phyloP scores from a whole-genome alignment of 345 rosid species.

The Mercurialis annua region DNA sequence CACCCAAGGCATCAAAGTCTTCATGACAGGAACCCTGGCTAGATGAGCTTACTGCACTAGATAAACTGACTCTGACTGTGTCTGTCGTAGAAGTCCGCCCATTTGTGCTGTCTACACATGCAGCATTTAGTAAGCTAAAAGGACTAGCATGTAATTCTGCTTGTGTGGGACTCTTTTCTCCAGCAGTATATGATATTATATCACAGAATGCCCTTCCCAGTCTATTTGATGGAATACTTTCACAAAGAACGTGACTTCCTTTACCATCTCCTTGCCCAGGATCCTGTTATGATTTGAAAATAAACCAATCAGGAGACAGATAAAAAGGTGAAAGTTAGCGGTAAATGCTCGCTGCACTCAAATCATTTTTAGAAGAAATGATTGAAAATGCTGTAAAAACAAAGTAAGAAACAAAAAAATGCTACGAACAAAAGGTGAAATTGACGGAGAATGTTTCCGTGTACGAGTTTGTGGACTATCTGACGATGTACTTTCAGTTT shows the following conservation, averaged over 20 bases:
- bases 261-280: slow-evolving; percentile 35
- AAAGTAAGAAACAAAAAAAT: slow-evolving; percentile 15
- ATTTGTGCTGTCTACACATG: slow-evolving; percentile 41
- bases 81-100: slow-evolving; percentile 58
- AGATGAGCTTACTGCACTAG: slow-evolving; percentile 78
- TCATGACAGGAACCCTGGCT: slow-evolving; percentile 81
- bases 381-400: not conserved
- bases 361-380: not conserved
- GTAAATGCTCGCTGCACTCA: not conserved
- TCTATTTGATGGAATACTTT: slow-evolving; percentile 42
- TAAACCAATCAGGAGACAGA: not conserved
- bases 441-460: slow-evolving; percentile 46
- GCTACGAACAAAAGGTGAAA: slow-evolving; percentile 51
- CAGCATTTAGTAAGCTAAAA: slow-evolving; percentile 27
- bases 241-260: slow-evolving; percentile 41
- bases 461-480: slow-evolving; percentile 46
- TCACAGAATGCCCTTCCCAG: slow-evolving; percentile 71
- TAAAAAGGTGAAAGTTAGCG: not conserved
- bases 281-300: slow-evolving; percentile 41
- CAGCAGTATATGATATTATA: slow-evolving; percentile 59
- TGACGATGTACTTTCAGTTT: slow-evolving; percentile 40
- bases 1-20: slow-evolving; percentile 80
- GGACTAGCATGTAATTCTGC: slow-evolving; percentile 41
- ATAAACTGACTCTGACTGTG: slow-evolving; percentile 63
- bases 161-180: slow-evolving; percentile 34